These are phyloP conservation scores for Scolecobasidium constrictum DNA, from an alignment of 2,329 filamentous ascomycete genomes.

Conservation along the genomic window DNA sequence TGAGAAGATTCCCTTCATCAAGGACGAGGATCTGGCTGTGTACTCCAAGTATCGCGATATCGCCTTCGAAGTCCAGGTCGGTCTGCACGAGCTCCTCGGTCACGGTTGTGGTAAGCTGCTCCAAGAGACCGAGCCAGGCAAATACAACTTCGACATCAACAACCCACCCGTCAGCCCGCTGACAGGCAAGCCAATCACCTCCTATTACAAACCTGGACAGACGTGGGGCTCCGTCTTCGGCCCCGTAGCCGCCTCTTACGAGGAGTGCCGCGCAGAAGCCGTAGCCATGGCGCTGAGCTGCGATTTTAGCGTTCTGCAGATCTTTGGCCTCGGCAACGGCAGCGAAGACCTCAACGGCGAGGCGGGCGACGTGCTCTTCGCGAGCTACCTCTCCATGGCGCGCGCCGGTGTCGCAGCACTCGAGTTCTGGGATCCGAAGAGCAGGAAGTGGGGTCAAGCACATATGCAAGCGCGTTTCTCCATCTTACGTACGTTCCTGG, in stretches of 20 bases:
- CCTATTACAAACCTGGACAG: slow-evolving; percentile 90
- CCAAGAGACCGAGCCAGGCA: slow-evolving; percentile 72
- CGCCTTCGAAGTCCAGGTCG: slow-evolving; percentile 92
- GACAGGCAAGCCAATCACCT: slow-evolving; percentile 63
- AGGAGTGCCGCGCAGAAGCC: slow-evolving; percentile 89
- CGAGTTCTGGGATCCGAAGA: slow-evolving; percentile 91
- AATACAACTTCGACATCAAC: slow-evolving; percentile 78
- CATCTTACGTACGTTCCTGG: slow-evolving; percentile 74
- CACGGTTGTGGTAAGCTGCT: slow-evolving; percentile 91
- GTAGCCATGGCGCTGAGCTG: slow-evolving; percentile 87
- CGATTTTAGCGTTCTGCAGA: slow-evolving; percentile 77
- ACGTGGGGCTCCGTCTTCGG: slow-evolving; percentile 94
- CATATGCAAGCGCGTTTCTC: slow-evolving; percentile 88
- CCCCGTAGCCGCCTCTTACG: slow-evolving; percentile 75
- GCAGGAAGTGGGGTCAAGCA: slow-evolving; percentile 81
- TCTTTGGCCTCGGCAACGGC: slow-evolving; percentile 85
- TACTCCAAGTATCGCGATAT: slow-evolving; percentile 76
- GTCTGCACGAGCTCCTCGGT: slow-evolving; percentile 78
- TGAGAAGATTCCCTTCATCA: slow-evolving; percentile 86
- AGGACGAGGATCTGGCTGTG: slow-evolving; percentile 62
- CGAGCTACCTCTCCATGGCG: slow-evolving; percentile 86
- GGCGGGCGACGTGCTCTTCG: slow-evolving; percentile 80
- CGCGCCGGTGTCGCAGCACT: slow-evolving; percentile 79
- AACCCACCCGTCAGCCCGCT: slow-evolving; percentile 76
- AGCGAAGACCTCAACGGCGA: slow-evolving; percentile 58